Conservation (phyloP, 1,284 basidiomycete species). For the Tilletiopsis washingtonensis region DNA sequence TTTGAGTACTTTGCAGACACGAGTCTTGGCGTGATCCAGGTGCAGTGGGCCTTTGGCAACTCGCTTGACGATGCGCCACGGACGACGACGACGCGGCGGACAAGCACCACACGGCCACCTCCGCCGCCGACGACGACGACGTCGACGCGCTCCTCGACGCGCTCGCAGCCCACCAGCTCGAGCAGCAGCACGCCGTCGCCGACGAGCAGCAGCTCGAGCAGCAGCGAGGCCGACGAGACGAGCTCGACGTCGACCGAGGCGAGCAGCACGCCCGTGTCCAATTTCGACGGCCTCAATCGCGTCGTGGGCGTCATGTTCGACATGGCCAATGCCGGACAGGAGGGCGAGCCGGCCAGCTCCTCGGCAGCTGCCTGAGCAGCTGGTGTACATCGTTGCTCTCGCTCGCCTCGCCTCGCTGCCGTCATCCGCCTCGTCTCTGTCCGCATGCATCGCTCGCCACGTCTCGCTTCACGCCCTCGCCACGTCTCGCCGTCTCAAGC, state of each 20-base stretch:
- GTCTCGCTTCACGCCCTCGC: too few relatives aligned
- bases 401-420: too few relatives aligned
- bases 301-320: not conserved
- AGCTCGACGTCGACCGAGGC: not conserved
- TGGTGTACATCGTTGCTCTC: too few relatives aligned
- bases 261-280: not conserved
- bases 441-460: too few relatives aligned
- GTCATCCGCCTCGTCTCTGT: too few relatives aligned
- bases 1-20: constrained; percentile 8
- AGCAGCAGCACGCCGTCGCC: not conserved
- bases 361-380: too few relatives aligned
- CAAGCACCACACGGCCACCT: not conserved
- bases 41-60: constrained; percentile 3
- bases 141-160: not conserved
- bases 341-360: too few relatives aligned
- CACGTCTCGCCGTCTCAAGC: too few relatives aligned
- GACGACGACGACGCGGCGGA: not conserved
- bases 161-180: not conserved
- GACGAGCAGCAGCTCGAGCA: not conserved
- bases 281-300: not conserved
- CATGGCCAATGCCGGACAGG: not conserved
- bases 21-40: constrained; percentile 5
- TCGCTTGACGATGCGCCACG: not conserved
- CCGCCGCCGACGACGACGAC: not conserved
- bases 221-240: not conserved